Conservation (phyloP, 192 early-diverging fungal genomes). For the Mortierella alpina region DNA sequence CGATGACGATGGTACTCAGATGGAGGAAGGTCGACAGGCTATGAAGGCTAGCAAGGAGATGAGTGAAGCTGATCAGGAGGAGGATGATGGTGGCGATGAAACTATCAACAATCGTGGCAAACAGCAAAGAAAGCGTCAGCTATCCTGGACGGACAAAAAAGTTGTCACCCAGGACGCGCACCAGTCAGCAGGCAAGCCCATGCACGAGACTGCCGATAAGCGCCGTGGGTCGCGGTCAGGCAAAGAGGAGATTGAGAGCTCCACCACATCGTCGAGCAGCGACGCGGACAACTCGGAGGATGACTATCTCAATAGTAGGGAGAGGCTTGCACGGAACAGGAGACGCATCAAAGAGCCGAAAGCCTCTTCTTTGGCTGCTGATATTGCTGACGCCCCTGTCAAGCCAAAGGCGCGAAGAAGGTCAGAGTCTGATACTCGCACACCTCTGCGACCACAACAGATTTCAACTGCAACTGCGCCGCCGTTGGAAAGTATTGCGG, state of each 20-base stretch:
- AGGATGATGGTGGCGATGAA: conserved; percentile 1
- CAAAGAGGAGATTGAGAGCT: no score
- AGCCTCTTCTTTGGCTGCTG: no score
- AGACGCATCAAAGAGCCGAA: no score
- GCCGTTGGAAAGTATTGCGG: not conserved
- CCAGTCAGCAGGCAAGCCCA: not conserved
- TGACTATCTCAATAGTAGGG: no score
- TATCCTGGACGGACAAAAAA: conserved; percentile 9
- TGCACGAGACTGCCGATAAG: no score
- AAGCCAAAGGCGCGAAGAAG: no score
- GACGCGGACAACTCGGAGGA: no score
- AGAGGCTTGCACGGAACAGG: no score
- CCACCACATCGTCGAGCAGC: no score
- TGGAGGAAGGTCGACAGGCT: conserved; percentile 2
- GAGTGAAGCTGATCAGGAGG: conserved; percentile 2
- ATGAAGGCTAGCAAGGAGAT: not conserved
- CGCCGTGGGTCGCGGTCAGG: no score
- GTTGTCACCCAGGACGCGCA: not conserved
- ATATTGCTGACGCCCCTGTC: no score
- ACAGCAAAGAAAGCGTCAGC: not conserved
- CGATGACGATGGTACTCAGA: conserved; percentile 7
- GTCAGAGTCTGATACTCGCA: no score
- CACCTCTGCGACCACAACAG: not conserved
- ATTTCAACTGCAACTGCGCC: not conserved
- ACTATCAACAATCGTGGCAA: not conserved